Evolutionary conservation across 2,329 filamentous ascomycete genomes (phyloP).

Genomic region (Trichoderma sp.): DNA sequence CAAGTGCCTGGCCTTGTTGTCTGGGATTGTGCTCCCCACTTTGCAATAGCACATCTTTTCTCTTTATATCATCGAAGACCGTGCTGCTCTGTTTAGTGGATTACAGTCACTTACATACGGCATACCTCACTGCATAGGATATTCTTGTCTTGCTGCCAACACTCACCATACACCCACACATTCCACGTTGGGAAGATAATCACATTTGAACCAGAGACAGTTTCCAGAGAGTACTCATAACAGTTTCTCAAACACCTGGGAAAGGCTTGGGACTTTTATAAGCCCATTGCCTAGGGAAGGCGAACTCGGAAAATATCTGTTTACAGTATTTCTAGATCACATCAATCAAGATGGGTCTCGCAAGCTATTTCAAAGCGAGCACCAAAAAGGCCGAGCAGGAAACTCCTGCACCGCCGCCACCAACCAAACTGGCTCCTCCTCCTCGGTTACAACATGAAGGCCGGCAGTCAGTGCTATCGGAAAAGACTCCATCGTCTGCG

Average conservation of each 20-base stretch:
- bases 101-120: conserved; percentile 3
- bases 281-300: conserved; percentile 23
- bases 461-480: conserved; percentile 39
- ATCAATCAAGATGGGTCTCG: conserved; percentile 58
- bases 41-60: background rate
- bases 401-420: conserved; percentile 28
- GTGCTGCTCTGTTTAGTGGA: background rate
- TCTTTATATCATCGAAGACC: conserved; percentile 5
- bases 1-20: conserved; percentile 1
- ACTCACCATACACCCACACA: background rate
- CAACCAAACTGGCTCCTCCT: conserved; percentile 32
- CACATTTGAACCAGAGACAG: background rate
- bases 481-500: conserved; percentile 42
- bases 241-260: background rate
- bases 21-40: background rate
- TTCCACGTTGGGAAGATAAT: background rate
- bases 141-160: background rate
- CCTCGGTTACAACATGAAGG: conserved; percentile 32
- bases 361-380: conserved; percentile 63
- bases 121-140: background rate
- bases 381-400: conserved; percentile 29
- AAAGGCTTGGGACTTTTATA: conserved; percentile 25
- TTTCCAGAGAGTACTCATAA: background rate
- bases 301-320: background rate
- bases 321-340: background rate